These are phyloP conservation scores for Guadua angustifolia DNA, from an alignment of 176 grass and related monocot genomes.

Conservation along the genomic window DNA sequence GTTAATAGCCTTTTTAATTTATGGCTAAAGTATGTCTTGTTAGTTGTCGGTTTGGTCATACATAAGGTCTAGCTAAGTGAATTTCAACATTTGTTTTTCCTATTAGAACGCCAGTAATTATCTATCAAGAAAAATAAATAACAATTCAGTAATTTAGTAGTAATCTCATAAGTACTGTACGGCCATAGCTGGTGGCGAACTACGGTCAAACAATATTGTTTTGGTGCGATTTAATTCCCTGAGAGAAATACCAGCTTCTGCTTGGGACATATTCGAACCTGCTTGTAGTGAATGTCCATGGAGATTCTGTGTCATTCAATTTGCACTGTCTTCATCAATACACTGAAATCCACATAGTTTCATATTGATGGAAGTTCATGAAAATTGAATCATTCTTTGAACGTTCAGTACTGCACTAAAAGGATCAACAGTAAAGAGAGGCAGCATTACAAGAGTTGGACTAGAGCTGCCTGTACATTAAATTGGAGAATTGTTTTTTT, in stretches of 20 bases:
- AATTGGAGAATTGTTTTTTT: neutral
- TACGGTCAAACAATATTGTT: neutral
- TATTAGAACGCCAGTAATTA: neutral
- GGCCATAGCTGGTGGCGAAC: neutral
- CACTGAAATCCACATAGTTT: neutral
- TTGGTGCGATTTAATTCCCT: neutral
- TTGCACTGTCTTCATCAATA: neutral
- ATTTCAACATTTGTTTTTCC: slow-evolving; percentile 18
- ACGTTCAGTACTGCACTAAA: neutral
- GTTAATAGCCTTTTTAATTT: neutral
- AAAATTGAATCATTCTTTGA: neutral
- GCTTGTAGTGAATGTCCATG: neutral
- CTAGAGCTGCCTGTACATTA: neutral
- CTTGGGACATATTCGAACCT: neutral
- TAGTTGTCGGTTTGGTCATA: neutral
- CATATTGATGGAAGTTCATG: neutral
- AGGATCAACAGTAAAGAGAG: neutral
- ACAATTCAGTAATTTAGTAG: neutral
- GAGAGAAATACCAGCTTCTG: neutral
- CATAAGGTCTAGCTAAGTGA: neutral
- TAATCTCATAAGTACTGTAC: neutral
- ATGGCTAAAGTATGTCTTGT: neutral
- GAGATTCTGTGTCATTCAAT: neutral
- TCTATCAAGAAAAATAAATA: slow-evolving; percentile 12
- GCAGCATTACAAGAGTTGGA: neutral